Evolutionary conservation across 495 filamentous ascomycete genomes (phyloP), one percentile per base, ranked within the genome.

Genomic region (Hypoxylon subgilvum): DNA sequence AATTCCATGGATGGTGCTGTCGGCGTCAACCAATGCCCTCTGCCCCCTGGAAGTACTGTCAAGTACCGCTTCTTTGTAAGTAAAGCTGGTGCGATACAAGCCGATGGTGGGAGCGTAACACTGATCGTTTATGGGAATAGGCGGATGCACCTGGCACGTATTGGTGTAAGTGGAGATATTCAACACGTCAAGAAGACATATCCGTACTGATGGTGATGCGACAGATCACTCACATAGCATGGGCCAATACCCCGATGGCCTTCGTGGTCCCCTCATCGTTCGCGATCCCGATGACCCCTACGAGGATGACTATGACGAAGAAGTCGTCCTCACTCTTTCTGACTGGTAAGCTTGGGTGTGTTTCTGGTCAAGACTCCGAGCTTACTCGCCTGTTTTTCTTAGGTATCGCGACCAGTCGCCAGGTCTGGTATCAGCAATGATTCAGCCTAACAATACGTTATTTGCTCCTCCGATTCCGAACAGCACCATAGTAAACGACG

Each of bases 201-300:
- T 8, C 6, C 4, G 14, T 42, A 44, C 66, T 75, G 27, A 75
- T 27, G 36, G 25, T 12, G 16, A 12, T 25, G 8, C 2, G 6
- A 23, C 45, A 78, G 74, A 91, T 59, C 89, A 92, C 69, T 90
- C 86, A n/a, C 89, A 92, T 63, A 78, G 82, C 38, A 76, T 78
- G 64, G 82, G 79, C 1, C 88, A 90, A 67, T 91, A 90, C 52
- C 87, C 89, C 1, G 90, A 94, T 68, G 90, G 90, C 14, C 77
- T 89, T 36, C 85, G 87, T 12, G 88, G 88, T 2, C 80, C 88
- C 0, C 63, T 94, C 27, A 84, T 93, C 36, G 79, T 94, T 25
- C 81, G 90, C 48, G 88, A 92, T 57, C 79, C 82, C 1, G 67
- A 81, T 4, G 77, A 84, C 9, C 88, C 88, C 0, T 88, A 83